Base-by-base conservation (phyloP, 2,329 filamentous ascomycete genomes). In the Huntiella abstrusa region DNA sequence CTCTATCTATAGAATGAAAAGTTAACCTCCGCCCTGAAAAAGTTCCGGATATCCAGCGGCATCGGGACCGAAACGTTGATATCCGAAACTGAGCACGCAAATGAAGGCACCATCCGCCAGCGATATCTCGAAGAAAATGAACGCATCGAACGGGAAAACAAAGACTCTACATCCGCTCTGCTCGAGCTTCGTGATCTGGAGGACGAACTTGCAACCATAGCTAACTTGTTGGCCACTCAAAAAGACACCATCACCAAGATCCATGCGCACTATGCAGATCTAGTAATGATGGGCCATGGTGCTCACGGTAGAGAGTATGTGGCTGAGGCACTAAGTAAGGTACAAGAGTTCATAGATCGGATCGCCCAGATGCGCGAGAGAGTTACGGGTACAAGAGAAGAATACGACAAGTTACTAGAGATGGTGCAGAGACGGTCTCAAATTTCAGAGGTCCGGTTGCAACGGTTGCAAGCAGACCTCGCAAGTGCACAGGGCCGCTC, bases 351-450 rank as follows among this genome's bases (percentile, higher is more conserved):
- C 54, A 64, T 63, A 12, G 63, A 64, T 15, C 67, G 71, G 48
- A 62, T 71, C 1, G 58, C 59, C 2, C 71, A 76, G 45, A 78
- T 80, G 75, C 61, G 69, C 5, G 62, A 66, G 33, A 63, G 73
- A n/a, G 73, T 75, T 1, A 66, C 70, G 10, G 61, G 62, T 3
- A 75, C 74, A 2, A 65, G 75, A 35, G 73, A 71, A 40, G 74
- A 77, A 51, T 78, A 77, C 51, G 73, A 77, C 53, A 77, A 77
- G 51, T 64, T 80, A 4, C 68, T 79, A 10, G 73, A 79, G 56
- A 75, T 80, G 66, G 74, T 76, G 36, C 75, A 79, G 55, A 72
- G 75, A 12, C 74, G 79, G 53, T 74, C 75, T 0, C 75, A 79
- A 54, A 73, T 80, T 2, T 74, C 78, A 53, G 75, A 80, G 55